Percentiles rank a stretch among this genome's conserved stretches.
phyloP scores from a whole-genome alignment of 371 early-diverging fungal species.

The Cokeromyces recurvatus region DNA sequence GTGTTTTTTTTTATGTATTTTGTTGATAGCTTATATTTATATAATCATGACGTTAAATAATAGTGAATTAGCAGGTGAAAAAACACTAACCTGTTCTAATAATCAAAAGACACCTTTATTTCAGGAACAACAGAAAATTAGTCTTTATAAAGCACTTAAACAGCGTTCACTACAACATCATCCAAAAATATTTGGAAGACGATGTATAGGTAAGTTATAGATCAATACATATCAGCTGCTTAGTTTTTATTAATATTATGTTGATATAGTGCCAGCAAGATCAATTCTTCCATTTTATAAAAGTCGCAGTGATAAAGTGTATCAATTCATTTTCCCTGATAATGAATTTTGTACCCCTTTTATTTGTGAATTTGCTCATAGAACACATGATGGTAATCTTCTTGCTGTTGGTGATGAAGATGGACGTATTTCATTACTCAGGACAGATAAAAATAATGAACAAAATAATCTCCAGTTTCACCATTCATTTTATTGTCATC shows the following conservation, averaged over 20 bases:
- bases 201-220: not conserved
- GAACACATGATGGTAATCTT: slow-evolving; percentile 30
- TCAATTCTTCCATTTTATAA: slow-evolving; percentile 4
- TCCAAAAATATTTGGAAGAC: no score
- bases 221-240: no score
- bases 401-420: slow-evolving; percentile 68
- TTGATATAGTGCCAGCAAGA: slow-evolving; percentile 6
- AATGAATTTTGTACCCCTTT: slow-evolving; percentile 15
- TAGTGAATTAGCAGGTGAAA: no score
- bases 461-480: slow-evolving; percentile 19
- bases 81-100: not conserved
- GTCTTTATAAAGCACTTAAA: not conserved
- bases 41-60: no score
- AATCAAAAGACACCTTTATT: not conserved
- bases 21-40: no score
- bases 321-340: slow-evolving; percentile 18
- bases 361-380: slow-evolving; percentile 11
- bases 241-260: not conserved
- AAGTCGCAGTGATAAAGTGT: slow-evolving; percentile 2
- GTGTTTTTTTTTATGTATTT: no score
- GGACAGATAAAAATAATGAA: slow-evolving; percentile 43
- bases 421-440: slow-evolving; percentile 47
- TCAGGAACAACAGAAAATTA: not conserved
- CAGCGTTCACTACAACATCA: not conserved
- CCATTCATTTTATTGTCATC: slow-evolving; percentile 27